Evolutionary conservation across 2,329 filamentous ascomycete genomes (phyloP), one percentile per base, ranked within the genome.

Genomic region (Botrytis squamosa): DNA sequence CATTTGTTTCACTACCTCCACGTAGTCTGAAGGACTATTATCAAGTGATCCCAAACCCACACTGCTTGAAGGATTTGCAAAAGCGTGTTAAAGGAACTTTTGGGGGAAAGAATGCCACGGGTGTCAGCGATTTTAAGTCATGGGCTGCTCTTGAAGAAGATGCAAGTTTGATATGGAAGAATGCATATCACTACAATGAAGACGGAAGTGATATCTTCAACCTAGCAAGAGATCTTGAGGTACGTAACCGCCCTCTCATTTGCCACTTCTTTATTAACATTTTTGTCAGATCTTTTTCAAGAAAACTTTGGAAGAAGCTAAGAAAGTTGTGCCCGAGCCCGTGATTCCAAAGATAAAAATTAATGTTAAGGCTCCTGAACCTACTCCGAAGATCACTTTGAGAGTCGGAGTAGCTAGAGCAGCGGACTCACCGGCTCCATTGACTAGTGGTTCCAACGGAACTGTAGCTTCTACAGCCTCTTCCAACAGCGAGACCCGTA

Each of bases 151-250:
- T 97, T 77, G 93, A 94, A 81, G 90, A 94, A 71, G 92, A 93
- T 79, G 87, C 93, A 20, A 92, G 90, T 78, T 87, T 93, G 70
- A 90, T 98, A 62, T 98, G 95, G 95, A 88, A 87, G 67, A 98
- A 98, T 82, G 94, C 94, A 0, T 92, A 90, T 79, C 91, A 91
- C 74, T 98, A 95, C 85, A 98, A 98, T 77, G 93, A 97, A 82
- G 94, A 97, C 80, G 93, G 92, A 6, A 97, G 95, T 79, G 92
- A 94, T 25, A 95, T 97, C 70, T 93, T 91, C 76, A 86, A 88
- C 36, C 85, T 96, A 75, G 93, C 94, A 0, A 88, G 90, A 67
- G 90, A 96, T 74, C 88, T 98, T 10, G 91, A 97, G 88, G 93
- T 93, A 84, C 70, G 82, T 78, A 4, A 29, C 44, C 29, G 14